Evolutionary conservation across 139 green algal species (phyloP).

Genomic region (Chlamydomonas eustigma): DNA sequence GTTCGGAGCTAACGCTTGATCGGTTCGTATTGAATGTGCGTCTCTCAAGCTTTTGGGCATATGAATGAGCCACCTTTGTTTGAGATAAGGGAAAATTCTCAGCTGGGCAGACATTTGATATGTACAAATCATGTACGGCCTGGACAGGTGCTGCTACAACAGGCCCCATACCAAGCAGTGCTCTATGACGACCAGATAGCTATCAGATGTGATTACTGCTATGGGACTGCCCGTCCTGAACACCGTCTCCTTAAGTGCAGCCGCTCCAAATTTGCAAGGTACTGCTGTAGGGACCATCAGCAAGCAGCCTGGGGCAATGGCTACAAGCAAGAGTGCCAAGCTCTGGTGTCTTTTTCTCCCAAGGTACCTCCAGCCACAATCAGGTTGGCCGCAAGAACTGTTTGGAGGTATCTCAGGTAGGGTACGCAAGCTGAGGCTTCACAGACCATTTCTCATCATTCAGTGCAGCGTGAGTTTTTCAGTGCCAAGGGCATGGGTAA

Average conservation of each 20-base stretch:
- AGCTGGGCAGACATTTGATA: neutral
- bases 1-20: no score
- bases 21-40: no score
- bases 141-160: neutral
- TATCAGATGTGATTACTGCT: constrained; percentile 13
- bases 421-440: neutral
- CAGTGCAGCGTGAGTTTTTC: no score
- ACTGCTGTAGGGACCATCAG: constrained; percentile 53
- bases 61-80: neutral
- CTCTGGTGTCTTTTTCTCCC: constrained; percentile 38
- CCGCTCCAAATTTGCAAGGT: constrained; percentile 25
- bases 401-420: constrained; percentile 44
- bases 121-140: neutral
- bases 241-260: constrained; percentile 4
- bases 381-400: constrained; percentile 46
- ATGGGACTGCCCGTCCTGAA: neutral
- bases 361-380: constrained; percentile 53
- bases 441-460: no score
- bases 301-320: constrained; percentile 44
- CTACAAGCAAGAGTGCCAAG: constrained; percentile 58
- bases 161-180: neutral
- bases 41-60: no score
- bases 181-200: constrained; percentile 7
- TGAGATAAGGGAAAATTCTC: neutral
- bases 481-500: no score